These are phyloP conservation scores for Fraxinus greggii DNA, from an alignment of 305 asterid species.

Conservation along the genomic window DNA sequence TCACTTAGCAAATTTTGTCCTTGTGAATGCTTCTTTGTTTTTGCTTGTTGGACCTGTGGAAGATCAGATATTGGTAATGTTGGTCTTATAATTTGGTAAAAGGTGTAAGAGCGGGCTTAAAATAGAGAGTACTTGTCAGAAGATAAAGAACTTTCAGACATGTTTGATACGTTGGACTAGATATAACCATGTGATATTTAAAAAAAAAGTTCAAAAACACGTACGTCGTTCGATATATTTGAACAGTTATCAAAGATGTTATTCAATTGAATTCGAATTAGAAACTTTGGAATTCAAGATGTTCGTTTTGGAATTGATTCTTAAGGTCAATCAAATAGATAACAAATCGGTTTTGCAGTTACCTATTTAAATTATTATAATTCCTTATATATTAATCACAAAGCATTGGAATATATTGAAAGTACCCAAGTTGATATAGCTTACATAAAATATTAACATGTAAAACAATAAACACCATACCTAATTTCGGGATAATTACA, in stretches of 20 bases:
- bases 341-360: background rate
- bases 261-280: background rate
- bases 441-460: background rate
- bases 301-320: background rate
- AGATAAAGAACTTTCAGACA: background rate
- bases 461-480: background rate
- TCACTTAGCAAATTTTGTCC: background rate
- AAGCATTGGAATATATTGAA: background rate
- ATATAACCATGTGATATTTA: no score
- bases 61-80: background rate
- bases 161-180: no score
- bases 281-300: background rate
- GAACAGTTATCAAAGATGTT: no score
- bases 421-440: background rate
- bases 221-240: no score
- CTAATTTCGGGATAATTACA: background rate
- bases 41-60: background rate
- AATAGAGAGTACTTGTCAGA: background rate
- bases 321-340: background rate
- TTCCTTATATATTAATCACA: background rate
- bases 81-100: background rate
- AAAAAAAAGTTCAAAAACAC: no score
- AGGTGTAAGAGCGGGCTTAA: background rate
- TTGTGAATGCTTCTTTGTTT: constrained; percentile 18
- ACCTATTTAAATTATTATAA: no score